These are phyloP conservation scores for Fusarium sp. DNA, from an alignment of 2,329 filamentous ascomycete genomes.

Conservation along the genomic window DNA sequence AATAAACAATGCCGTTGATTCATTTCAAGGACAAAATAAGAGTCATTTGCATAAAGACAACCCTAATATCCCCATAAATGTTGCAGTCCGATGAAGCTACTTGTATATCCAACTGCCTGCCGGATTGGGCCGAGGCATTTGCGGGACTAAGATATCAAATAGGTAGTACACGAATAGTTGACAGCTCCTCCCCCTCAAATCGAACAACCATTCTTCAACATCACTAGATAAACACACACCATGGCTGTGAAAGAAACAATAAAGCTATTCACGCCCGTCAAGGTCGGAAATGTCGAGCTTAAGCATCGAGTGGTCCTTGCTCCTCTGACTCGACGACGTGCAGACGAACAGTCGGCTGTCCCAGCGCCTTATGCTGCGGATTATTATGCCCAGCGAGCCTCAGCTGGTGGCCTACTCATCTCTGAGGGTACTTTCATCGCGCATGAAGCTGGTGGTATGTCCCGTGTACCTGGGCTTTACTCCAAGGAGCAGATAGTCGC, in stretches of 20 bases:
- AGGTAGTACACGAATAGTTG: too few species aligned
- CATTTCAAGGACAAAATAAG: too few species aligned
- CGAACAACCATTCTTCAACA: neutral
- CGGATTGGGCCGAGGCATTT: conserved; percentile 16
- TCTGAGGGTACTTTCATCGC: conserved; percentile 59
- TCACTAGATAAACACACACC: neutral
- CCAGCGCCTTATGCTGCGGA: conserved; percentile 51
- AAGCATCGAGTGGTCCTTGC: conserved; percentile 64
- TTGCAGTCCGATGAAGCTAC: too few species aligned
- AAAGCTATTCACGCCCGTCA: conserved; percentile 56
- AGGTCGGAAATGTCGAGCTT: conserved; percentile 52
- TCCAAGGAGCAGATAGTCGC: conserved; percentile 64
- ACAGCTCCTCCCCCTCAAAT: neutral
- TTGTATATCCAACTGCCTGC: neutral
- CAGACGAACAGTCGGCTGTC: conserved; percentile 49
- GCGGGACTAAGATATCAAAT: conserved; percentile 1
- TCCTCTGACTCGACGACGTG: conserved; percentile 67
- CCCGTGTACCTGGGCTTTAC: conserved; percentile 61
- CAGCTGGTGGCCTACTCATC: conserved; percentile 57
- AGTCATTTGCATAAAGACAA: too few species aligned
- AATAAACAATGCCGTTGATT: too few species aligned
- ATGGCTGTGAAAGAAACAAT: conserved; percentile 20
- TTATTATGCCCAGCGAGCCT: conserved; percentile 60
- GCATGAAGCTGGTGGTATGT: conserved; percentile 47
- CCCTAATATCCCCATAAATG: too few species aligned